Conservation (phyloP, 495 filamentous ascomycete genomes). For the Daldinia bambusicola region DNA sequence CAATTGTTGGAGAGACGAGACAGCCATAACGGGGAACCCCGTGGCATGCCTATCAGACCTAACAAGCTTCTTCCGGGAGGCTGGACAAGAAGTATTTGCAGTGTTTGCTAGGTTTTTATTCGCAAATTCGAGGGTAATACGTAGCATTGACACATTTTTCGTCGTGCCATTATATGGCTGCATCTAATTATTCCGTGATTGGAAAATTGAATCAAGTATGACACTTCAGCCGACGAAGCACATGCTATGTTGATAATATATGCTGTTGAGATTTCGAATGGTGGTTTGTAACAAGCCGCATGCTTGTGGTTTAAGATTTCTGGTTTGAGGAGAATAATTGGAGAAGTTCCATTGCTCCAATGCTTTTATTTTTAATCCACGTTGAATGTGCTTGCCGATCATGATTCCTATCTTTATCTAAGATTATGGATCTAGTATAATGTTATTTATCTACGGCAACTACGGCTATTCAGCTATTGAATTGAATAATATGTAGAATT, state of each 20-base stretch:
- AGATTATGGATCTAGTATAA: neutral
- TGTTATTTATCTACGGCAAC: neutral
- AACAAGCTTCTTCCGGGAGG: neutral
- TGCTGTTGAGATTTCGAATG: neutral
- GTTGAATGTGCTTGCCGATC: constrained; percentile 2
- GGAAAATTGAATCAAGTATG: neutral
- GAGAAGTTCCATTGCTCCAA: neutral
- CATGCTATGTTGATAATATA: neutral
- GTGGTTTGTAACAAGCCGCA: neutral
- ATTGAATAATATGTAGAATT: neutral
- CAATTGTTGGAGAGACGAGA: neutral
- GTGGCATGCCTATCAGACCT: constrained; percentile 1
- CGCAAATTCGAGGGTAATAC: neutral
- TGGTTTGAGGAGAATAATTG: neutral
- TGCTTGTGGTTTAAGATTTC: neutral
- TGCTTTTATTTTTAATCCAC: neutral
- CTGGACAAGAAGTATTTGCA: neutral
- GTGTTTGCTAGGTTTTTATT: neutral
- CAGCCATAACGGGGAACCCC: constrained; percentile 2
- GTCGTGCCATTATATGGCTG: neutral
- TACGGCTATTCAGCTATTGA: neutral
- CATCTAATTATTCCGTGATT: neutral
- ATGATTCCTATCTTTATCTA: constrained; percentile 2
- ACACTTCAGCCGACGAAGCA: neutral
- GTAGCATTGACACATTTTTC: neutral